Evolutionary conservation across 148 eudicot species (phyloP), one percentile per base, ranked within the genome.

Genomic region (Selenicereus undatus): DNA sequence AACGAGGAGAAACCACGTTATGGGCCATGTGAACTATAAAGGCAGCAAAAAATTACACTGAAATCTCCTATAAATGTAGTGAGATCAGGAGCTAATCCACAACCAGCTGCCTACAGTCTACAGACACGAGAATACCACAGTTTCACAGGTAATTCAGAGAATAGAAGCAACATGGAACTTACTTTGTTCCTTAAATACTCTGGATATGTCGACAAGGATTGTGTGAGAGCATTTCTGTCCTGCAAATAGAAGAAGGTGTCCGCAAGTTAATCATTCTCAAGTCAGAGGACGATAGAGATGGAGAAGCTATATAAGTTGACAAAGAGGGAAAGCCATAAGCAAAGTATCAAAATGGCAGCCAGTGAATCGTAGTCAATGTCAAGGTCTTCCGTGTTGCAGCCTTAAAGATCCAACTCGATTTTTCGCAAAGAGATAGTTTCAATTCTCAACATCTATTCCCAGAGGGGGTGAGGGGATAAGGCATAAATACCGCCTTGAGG

Each of bases 121-220:
- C 52, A 48, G 12, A 48, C 14, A 48, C 52, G 13, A 48, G 5
- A 11, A n/a, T 73, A 73, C 5, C 29, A 12, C 30, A 7, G 17
- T 45, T 43, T 50, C 8, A 29, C 30, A 11, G 56, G 56, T n/a
- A 9, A 73, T 9, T 42, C 8, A 45, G 76, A 73, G 5, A 51
- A 52, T 11, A 29, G 11, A 75, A 51, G n/a, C 65, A 30, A 73
- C 70, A 29, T 48, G 68, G 24, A 82, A 65, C 94, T 87, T 87
- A 96, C 98, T 90, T 92, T 96, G 86, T 96, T 96, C 76, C 89
- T 92, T 50, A 96, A 92, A 84, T 81, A 96, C 86, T 93, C 98
- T 29, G 99, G 97, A 83, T 96, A 90, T 20, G 99, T 96, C 36
- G 99, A 96, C 84, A 94, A 85, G 24, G 99, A 90, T 80, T 91